Evolutionary conservation across 139 green algal species (phyloP).

Genomic region (Axilococcus clingmanii): DNA sequence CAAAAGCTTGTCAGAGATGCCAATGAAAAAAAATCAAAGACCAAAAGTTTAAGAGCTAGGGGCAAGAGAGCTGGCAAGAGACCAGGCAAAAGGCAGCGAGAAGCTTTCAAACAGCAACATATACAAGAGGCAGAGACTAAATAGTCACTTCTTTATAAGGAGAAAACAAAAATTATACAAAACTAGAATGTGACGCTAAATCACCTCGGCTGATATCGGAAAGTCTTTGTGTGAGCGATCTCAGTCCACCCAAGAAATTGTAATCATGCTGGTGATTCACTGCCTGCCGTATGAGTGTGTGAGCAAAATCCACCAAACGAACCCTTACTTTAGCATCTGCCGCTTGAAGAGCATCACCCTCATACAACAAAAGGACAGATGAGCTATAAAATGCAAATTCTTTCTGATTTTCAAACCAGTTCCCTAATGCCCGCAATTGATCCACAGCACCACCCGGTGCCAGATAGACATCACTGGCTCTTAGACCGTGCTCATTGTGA

Average conservation of each 20-base stretch:
- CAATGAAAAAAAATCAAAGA: background rate
- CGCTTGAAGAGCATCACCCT: conserved; percentile 40
- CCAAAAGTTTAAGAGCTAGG: background rate
- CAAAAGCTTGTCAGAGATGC: background rate
- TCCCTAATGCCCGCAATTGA: conserved; percentile 45
- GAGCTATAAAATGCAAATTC: conserved; percentile 67
- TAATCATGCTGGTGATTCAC: conserved; percentile 19
- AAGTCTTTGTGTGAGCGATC: too few species aligned
- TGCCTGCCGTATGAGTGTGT: conserved; percentile 42
- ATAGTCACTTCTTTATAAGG: too few species aligned
- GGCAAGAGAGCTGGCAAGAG: background rate
- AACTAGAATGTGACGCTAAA: too few species aligned
- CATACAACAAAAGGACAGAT: conserved; percentile 71
- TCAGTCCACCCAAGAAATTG: conserved; percentile 60
- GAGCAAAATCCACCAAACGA: conserved; percentile 80
- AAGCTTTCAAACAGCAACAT: too few species aligned
- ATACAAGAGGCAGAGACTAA: too few species aligned
- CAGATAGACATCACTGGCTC: conserved; percentile 40
- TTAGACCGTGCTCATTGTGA: conserved; percentile 45
- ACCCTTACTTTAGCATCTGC: conserved; percentile 21
- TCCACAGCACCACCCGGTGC: conserved; percentile 35
- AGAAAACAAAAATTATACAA: too few species aligned
- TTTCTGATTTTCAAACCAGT: conserved; percentile 56
- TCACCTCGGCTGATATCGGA: too few species aligned
- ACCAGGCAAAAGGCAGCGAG: too few species aligned